Evolutionary conservation across 495 filamentous ascomycete genomes (phyloP).

Genomic region (Penicillium samsonianum): DNA sequence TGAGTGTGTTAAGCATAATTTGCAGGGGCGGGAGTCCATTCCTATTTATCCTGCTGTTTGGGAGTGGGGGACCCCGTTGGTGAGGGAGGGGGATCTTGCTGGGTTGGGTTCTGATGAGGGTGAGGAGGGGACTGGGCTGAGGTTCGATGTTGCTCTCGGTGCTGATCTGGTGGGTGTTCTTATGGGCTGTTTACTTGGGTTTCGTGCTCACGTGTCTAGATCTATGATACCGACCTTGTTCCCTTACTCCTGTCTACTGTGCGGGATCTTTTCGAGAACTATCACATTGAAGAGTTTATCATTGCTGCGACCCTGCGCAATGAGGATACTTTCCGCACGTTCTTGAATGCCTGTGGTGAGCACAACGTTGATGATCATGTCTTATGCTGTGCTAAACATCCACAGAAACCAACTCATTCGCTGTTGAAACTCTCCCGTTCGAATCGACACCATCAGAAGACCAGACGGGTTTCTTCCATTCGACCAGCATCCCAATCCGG

Average conservation of each 20-base stretch:
- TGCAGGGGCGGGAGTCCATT: constrained; percentile 35
- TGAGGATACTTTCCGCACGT: constrained; percentile 59
- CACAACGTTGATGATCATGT: not conserved
- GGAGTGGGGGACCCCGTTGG: constrained; percentile 42
- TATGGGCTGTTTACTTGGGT: not conserved
- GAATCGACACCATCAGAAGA: constrained; percentile 42
- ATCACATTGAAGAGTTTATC: constrained; percentile 49
- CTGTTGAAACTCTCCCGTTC: constrained; percentile 44
- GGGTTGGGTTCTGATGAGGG: constrained; percentile 9
- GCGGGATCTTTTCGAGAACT: constrained; percentile 53
- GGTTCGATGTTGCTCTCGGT: constrained; percentile 52
- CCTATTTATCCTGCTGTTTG: constrained; percentile 43
- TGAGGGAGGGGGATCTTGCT: constrained; percentile 10
- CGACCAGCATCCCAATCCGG: constrained; percentile 51
- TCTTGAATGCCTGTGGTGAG: constrained; percentile 60
- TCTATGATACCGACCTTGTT: constrained; percentile 62
- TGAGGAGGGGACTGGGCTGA: constrained; percentile 4
- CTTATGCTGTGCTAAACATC: constrained; percentile 2
- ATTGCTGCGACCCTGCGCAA: constrained; percentile 65
- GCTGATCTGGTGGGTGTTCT: constrained; percentile 47
- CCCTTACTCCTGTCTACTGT: constrained; percentile 60
- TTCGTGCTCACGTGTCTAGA: constrained; percentile 40
- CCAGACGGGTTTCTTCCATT: constrained; percentile 61
- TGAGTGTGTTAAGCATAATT: constrained; percentile 68
- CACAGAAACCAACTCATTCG: constrained; percentile 40